Percentiles rank a stretch among this genome's conserved stretches.
Conservation (phyloP, 768 basidiomycete genomes). For the Daedaleopsis sinensis region DNA sequence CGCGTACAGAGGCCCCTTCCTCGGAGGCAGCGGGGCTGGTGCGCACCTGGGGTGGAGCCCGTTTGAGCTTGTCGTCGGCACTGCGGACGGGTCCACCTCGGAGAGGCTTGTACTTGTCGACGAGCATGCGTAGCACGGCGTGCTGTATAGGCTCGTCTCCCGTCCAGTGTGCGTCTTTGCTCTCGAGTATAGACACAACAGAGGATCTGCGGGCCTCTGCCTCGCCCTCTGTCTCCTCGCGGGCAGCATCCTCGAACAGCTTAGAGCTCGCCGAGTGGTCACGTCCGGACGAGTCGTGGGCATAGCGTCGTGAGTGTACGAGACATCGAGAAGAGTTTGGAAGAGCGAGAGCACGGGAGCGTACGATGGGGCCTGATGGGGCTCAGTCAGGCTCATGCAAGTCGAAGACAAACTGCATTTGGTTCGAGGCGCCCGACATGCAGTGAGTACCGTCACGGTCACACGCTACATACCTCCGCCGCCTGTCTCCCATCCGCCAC, state of each 20-base stretch:
- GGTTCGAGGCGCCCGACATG: slow-evolving; percentile 17
- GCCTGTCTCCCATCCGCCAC: no score
- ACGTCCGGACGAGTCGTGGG: slow-evolving; percentile 6
- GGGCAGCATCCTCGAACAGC: slow-evolving; percentile 65
- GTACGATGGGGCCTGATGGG: slow-evolving; percentile 11
- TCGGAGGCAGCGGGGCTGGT: slow-evolving; percentile 12
- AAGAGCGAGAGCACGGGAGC: background rate
- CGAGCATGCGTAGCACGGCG: slow-evolving; percentile 79
- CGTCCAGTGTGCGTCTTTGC: slow-evolving; percentile 69
- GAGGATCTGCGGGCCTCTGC: slow-evolving; percentile 18
- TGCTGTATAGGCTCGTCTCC: slow-evolving; percentile 75
- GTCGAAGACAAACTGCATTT: slow-evolving; percentile 8
- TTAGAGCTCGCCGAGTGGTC: slow-evolving; percentile 53
- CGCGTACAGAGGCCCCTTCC: no score
- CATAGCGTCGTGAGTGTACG: background rate
- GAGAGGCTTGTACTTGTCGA: slow-evolving; percentile 86
- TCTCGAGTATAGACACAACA: slow-evolving; percentile 38
- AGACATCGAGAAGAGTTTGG: background rate
- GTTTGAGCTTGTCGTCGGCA: slow-evolving; percentile 69
- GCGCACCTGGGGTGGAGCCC: slow-evolving; percentile 45
- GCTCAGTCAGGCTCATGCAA: slow-evolving; percentile 25
- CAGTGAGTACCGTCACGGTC: no score
- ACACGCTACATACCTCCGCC: no score
- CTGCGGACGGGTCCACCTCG: slow-evolving; percentile 59
- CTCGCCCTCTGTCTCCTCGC: slow-evolving; percentile 49